Base-by-base conservation (phyloP, 2,329 filamentous ascomycete species). In the Penicillium nordicum region DNA sequence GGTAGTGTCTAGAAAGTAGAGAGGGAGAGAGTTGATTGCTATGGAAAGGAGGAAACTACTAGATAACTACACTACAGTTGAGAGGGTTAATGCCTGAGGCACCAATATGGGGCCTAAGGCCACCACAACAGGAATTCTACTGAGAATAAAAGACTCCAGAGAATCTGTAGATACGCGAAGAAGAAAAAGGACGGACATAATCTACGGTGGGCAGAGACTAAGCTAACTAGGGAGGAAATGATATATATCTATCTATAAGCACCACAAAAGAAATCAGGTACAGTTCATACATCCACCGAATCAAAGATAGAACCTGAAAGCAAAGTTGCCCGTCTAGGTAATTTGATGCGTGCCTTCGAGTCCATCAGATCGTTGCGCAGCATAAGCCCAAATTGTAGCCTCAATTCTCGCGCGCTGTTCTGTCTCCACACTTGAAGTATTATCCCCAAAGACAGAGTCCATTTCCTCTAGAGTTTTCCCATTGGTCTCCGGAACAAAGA, bases 401-500 rank as follows among this genome's bases (percentile, higher is more conserved):
- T 55, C 53, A 23, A 55, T 55, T 14, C 46, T 32, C 32, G 53
- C 40, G 12, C 53, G 49, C 21, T 56, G 48, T 23, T 27, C 41
- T 7, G 11, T 44, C 25, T 52, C 48, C 6, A 21, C 21, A n/a
- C 16, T 53, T 1, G 44, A 32, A 16, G 29, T 45, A 23, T 55
- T 55, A 21, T 55, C 32, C 23, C 36, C 16, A 54, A 69, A 72
- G 12, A 72, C 62, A n/a, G 62, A 62, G 36, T 82, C 79, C 72
- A 83, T 80, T 57, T 82, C 74, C 62, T 82, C 80, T 6, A 83
- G 72, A 8, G 75, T 81, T 41, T 74, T 71, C 1, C 80, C 81
- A 34, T 77, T 80, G 2, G 82, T 84, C 65, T 85, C 83, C 0
- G 80, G 82, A 0, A 82, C 77, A 53, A 80, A 79, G 37, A 77